A percentile compares a stretch with the other conserved stretches of the same genome.
Evolutionary conservation across 2,329 filamentous ascomycete species (phyloP).

Genomic region (Nothomitra cinnamomea): DNA sequence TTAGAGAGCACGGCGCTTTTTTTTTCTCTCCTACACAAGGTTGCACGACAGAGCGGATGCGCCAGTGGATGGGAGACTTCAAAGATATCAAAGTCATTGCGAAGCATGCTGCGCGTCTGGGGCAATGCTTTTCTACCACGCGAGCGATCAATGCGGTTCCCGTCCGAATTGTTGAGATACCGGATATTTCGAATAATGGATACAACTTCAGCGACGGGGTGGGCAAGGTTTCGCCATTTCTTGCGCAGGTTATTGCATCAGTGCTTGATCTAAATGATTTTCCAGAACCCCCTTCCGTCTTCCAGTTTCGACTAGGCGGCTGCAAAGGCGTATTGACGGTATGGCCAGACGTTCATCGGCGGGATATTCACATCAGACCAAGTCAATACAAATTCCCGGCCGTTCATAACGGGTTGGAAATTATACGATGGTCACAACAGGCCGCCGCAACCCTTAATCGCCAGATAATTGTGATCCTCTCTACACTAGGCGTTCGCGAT

Average conservation of each 20-base stretch:
- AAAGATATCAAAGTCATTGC: constrained; percentile 66
- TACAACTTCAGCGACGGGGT: constrained; percentile 82
- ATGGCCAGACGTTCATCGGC: constrained; percentile 48
- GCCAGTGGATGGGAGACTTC: constrained; percentile 76
- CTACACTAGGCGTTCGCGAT: constrained; percentile 54
- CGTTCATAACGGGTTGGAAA: constrained; percentile 55
- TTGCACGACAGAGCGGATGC: constrained; percentile 58
- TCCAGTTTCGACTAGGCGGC: constrained; percentile 83
- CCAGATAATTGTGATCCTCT: constrained; percentile 77
- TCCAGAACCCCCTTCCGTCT: constrained; percentile 54
- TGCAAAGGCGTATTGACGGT: constrained; percentile 77
- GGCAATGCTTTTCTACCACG: constrained; percentile 93
- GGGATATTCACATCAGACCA: constrained; percentile 59
- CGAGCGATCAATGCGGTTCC: constrained; percentile 49
- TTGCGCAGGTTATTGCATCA: constrained; percentile 55
- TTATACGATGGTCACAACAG: constrained; percentile 65
- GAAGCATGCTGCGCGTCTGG: constrained; percentile 75
- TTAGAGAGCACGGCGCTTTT: constrained; percentile 79
- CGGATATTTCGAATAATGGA: constrained; percentile 51
- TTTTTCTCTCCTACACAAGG: constrained; percentile 65
- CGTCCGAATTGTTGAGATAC: constrained; percentile 39
- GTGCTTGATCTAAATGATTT: constrained; percentile 40
- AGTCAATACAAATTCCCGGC: constrained; percentile 81
- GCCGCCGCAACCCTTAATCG: constrained; percentile 71
- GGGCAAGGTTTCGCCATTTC: constrained; percentile 69